Conservation (phyloP, 1,139 yeast species). For the Schizosaccharomyces versatilis region DNA sequence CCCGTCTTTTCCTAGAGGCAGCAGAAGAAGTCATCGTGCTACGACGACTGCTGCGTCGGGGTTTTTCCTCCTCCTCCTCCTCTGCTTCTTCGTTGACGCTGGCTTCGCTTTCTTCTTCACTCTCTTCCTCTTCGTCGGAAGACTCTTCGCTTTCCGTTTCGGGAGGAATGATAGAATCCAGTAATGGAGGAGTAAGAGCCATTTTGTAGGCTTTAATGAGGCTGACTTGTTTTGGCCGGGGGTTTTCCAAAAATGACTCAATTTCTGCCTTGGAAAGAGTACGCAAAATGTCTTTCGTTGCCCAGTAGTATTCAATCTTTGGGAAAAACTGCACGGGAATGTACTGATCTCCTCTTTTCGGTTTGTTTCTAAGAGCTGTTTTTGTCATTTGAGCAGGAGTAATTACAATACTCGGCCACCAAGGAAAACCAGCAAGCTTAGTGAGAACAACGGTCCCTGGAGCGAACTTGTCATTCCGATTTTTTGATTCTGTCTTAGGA, state of each 20-base stretch:
- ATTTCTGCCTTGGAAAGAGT: background rate
- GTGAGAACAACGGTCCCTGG: constrained; percentile 3
- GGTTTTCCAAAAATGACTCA: background rate
- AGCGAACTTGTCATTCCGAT: background rate
- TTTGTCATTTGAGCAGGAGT: background rate
- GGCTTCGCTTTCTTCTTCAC: background rate
- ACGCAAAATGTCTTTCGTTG: background rate
- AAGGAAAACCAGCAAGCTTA: constrained; percentile 5
- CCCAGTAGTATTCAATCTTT: background rate
- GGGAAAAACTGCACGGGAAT: background rate
- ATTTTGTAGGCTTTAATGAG: background rate
- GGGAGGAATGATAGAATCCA: background rate
- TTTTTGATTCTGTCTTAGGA: too few relatives aligned
- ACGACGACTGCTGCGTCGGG: too few relatives aligned
- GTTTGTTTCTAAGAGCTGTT: background rate
- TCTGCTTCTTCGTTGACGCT: background rate
- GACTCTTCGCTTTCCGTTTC: background rate
- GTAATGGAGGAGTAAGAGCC: background rate
- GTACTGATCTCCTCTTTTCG: background rate
- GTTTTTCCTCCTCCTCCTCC: constrained; percentile 2
- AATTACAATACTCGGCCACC: constrained; percentile 7
- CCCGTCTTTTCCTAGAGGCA: too few relatives aligned
- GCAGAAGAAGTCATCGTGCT: too few relatives aligned
- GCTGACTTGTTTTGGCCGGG: background rate
- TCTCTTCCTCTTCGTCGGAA: background rate